Percentiles rank a stretch among this genome's conserved stretches.
These are phyloP conservation scores for Verticillium longisporum DNA, from an alignment of 2,329 filamentous ascomycete species.

Conservation along the genomic window DNA sequence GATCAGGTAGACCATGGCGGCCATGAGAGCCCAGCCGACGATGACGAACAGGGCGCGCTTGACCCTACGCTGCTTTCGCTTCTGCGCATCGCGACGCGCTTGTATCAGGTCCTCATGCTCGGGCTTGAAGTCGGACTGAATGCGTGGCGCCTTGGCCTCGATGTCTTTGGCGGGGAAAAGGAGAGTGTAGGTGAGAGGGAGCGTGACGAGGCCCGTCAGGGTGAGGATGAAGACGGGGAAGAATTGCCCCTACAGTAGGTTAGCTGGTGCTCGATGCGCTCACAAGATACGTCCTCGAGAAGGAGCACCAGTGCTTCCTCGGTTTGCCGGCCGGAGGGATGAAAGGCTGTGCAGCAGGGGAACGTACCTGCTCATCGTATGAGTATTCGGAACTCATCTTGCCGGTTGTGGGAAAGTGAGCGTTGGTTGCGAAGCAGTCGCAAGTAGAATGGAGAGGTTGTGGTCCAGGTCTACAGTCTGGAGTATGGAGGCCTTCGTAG, in stretches of 20 bases:
- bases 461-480: neutral
- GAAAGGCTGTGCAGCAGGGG: neutral
- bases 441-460: constrained; percentile 5
- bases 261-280: neutral
- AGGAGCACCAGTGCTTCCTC: neutral
- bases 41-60: constrained; percentile 76
- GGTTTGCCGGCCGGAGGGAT: neutral
- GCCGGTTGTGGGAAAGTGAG: constrained; percentile 18
- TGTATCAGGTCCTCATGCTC: constrained; percentile 80
- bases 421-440: constrained; percentile 9
- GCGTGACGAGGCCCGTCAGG: constrained; percentile 76
- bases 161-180: constrained; percentile 71
- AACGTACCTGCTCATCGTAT: constrained; percentile 81
- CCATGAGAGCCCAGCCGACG: constrained; percentile 76
- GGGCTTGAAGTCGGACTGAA: constrained; percentile 74
- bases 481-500: neutral
- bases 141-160: constrained; percentile 73
- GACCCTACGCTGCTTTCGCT: constrained; percentile 80
- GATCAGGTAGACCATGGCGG: constrained; percentile 88
- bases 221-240: constrained; percentile 99
- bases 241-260: constrained; percentile 70
- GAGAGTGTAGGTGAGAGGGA: constrained; percentile 85
- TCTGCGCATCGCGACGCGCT: constrained; percentile 74
- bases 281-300: neutral
- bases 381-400: constrained; percentile 93